Conservation (phyloP, 2,329 filamentous ascomycete genomes). For the Trichophyton mentagrophytes region DNA sequence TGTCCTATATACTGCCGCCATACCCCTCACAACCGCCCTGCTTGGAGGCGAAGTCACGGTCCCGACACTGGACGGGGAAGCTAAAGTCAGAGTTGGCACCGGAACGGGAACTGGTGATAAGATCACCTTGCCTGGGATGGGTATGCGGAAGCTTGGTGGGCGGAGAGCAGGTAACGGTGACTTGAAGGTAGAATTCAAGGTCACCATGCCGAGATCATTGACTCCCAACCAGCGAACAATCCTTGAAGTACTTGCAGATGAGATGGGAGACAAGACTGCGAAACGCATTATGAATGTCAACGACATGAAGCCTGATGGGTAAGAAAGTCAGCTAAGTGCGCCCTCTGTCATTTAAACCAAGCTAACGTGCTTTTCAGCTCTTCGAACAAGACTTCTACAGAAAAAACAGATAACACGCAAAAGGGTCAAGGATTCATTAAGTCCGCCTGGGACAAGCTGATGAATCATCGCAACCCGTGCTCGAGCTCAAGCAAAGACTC, state of each 20-base stretch:
- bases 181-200: conserved; percentile 84
- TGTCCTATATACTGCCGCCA: conserved; percentile 79
- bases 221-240: conserved; percentile 84
- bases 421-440: conserved; percentile 84
- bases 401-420: conserved; percentile 38
- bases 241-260: conserved; percentile 89
- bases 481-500: conserved; percentile 11
- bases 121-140: conserved; percentile 78
- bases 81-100: conserved; percentile 80
- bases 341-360: background rate
- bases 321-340: background rate
- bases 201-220: conserved; percentile 89
- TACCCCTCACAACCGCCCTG: conserved; percentile 84
- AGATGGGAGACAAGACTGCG: conserved; percentile 85
- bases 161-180: conserved; percentile 56
- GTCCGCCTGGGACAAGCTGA: conserved; percentile 83
- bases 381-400: conserved; percentile 1
- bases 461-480: conserved; percentile 45
- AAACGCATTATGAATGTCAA: conserved; percentile 81
- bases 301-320: conserved; percentile 40
- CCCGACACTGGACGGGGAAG: conserved; percentile 79
- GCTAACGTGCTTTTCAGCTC: conserved; percentile 16
- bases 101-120: conserved; percentile 88
- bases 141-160: conserved; percentile 73
- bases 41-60: conserved; percentile 82